Conservation (phyloP, 2,329 filamentous ascomycete genomes). For the Aureobasidium sp. region DNA sequence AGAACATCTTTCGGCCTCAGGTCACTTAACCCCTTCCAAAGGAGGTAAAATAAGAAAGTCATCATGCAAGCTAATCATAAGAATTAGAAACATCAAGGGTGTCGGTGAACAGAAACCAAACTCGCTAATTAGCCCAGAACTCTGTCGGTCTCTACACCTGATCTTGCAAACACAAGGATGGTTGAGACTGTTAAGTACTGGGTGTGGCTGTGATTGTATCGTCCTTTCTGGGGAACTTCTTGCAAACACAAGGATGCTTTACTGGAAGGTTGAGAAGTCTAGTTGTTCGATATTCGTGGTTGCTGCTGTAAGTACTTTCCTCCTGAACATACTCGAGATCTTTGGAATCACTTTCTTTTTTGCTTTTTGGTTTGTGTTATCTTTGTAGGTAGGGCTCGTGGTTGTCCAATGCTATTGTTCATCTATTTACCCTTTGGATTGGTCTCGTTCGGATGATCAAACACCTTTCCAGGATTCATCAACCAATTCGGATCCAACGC, state of each 20-base stretch:
- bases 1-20: background rate
- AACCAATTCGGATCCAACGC: conserved; percentile 80
- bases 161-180: background rate
- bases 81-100: background rate
- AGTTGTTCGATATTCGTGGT: background rate
- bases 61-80: background rate
- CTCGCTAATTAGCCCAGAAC: background rate
- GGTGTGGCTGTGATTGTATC: background rate
- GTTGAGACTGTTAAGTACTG: background rate
- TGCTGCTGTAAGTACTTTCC: background rate
- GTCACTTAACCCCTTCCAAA: background rate
- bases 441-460: conserved; percentile 42
- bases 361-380: background rate
- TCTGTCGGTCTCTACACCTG: background rate
- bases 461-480: conserved; percentile 88
- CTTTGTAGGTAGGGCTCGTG: background rate
- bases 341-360: background rate
- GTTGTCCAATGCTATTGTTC: background rate
- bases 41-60: background rate
- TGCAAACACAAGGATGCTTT: background rate
- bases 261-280: background rate
- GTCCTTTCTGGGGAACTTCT: background rate
- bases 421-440: background rate
- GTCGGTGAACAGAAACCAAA: background rate
- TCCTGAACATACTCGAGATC: background rate